Conservation (phyloP, 352 stramenopile species). For the Globisporangium paroecandrum region DNA sequence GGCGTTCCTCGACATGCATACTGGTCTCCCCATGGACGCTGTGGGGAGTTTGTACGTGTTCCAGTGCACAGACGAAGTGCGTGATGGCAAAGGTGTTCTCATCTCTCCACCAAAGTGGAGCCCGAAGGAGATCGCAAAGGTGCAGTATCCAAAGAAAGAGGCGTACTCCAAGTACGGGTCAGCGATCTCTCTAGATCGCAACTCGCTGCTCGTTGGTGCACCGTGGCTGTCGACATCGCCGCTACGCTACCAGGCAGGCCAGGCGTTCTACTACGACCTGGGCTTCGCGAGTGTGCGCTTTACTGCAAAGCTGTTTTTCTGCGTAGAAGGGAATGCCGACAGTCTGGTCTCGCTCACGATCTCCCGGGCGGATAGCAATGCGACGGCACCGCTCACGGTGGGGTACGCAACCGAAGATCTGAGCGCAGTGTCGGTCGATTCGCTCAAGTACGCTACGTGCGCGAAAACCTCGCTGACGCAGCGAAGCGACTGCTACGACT, state of each 20-base stretch:
- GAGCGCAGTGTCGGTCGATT: constrained; percentile 54
- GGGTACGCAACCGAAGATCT: constrained; percentile 72
- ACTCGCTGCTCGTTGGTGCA: constrained; percentile 52
- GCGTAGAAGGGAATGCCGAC: constrained; percentile 57
- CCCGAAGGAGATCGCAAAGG: constrained; percentile 67
- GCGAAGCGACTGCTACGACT: constrained; percentile 64
- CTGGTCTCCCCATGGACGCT: constrained; percentile 28
- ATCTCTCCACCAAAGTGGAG: constrained; percentile 61
- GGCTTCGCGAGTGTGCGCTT: constrained; percentile 54
- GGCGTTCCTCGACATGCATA: constrained; percentile 31
- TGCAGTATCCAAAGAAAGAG: constrained; percentile 75
- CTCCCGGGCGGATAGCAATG: constrained; percentile 32
- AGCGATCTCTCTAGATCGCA: constrained; percentile 54
- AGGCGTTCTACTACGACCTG: constrained; percentile 69
- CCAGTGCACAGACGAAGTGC: constrained; percentile 51
- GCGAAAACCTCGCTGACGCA: constrained; percentile 51
- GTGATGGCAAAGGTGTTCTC: constrained; percentile 65
- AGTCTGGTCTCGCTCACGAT: constrained; percentile 62
- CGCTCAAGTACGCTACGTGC: constrained; percentile 55
- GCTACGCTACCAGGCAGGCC: constrained; percentile 34
- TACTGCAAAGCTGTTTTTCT: constrained; percentile 51
- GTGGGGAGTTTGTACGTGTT: constrained; percentile 75
- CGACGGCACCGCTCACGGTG: constrained; percentile 50
- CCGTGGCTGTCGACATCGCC: constrained; percentile 52
- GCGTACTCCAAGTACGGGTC: constrained; percentile 49